Conservation (phyloP, 768 basidiomycete genomes). For the Hygrocybe coccinea region DNA sequence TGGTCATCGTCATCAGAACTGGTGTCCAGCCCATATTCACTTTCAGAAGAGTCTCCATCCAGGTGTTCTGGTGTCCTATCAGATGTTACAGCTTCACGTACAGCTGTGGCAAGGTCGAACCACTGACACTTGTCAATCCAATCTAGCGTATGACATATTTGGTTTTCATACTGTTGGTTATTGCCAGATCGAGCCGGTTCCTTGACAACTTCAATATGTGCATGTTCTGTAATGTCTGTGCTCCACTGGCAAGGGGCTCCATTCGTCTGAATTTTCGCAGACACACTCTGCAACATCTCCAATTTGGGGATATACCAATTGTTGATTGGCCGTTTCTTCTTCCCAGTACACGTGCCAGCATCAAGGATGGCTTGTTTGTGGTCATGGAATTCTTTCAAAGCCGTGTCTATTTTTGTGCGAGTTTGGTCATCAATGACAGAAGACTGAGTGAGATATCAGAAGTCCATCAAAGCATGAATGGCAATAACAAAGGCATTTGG, state of each 20-base stretch:
- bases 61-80: not conserved
- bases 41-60: not conserved
- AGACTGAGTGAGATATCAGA: constrained; percentile 10
- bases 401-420: constrained; percentile 10
- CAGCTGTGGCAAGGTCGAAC: constrained; percentile 15
- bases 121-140: constrained; percentile 11
- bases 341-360: constrained; percentile 11
- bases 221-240: constrained; percentile 20
- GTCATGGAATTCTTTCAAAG: constrained; percentile 23
- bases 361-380: constrained; percentile 24
- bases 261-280: constrained; percentile 4
- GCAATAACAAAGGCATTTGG: constrained; percentile 10
- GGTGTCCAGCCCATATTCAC: not conserved
- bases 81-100: not conserved
- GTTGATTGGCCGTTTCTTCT: constrained; percentile 14
- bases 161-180: constrained; percentile 16
- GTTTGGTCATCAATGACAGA: constrained; percentile 1
- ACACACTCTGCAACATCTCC: constrained; percentile 24
- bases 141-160: constrained; percentile 22
- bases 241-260: constrained; percentile 23
- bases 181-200: constrained; percentile 17
- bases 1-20: constrained; percentile 2
- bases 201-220: constrained; percentile 21
- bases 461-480: constrained; percentile 10
- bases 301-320: constrained; percentile 33